phyloP scores from a whole-genome alignment of 805 yeast species.

The Yarrowia deformans region DNA sequence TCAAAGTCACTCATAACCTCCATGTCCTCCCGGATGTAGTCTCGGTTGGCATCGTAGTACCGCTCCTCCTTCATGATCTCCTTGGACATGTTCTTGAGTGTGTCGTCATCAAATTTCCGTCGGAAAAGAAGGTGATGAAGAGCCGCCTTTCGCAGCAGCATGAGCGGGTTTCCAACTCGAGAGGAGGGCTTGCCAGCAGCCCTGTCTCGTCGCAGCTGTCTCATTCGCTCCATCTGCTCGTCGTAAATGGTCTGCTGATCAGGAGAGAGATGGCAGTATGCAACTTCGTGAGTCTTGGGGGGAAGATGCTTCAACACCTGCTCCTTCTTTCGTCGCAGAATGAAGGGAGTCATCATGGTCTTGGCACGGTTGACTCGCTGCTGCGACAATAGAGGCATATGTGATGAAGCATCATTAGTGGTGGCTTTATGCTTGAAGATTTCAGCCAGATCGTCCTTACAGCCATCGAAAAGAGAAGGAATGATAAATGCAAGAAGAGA shows the following conservation, averaged over 20 bases:
- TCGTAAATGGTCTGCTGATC: constrained; percentile 67
- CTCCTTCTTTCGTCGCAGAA: constrained; percentile 86
- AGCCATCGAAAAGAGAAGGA: constrained; percentile 80
- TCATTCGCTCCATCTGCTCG: constrained; percentile 57
- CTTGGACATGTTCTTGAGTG: constrained; percentile 70
- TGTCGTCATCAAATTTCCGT: constrained; percentile 62
- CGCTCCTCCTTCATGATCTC: constrained; percentile 82
- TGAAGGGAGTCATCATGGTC: constrained; percentile 98
- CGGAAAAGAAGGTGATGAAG: constrained; percentile 90
- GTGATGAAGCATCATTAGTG: constrained; percentile 57
- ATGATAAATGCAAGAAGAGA: constrained; percentile 89
- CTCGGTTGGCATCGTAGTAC: constrained; percentile 76
- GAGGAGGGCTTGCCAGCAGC: constrained; percentile 51
- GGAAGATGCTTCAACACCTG: constrained; percentile 94
- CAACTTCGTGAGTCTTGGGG: constrained; percentile 67
- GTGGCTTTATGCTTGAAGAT: constrained; percentile 88
- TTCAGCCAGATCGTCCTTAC: constrained; percentile 79
- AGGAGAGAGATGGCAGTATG: constrained; percentile 67
- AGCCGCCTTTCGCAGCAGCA: constrained; percentile 91
- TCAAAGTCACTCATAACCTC: constrained; percentile 92
- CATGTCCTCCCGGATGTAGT: constrained; percentile 92
- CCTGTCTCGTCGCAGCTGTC: constrained; percentile 41
- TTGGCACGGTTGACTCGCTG: constrained; percentile 94
- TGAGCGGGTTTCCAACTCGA: constrained; percentile 72
- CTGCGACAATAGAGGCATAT: constrained; percentile 78